Percentiles rank a stretch among this genome's conserved stretches.
These are phyloP conservation scores for Brassica hybrid DNA, from an alignment of 441 rosid genomes.

Conservation along the genomic window DNA sequence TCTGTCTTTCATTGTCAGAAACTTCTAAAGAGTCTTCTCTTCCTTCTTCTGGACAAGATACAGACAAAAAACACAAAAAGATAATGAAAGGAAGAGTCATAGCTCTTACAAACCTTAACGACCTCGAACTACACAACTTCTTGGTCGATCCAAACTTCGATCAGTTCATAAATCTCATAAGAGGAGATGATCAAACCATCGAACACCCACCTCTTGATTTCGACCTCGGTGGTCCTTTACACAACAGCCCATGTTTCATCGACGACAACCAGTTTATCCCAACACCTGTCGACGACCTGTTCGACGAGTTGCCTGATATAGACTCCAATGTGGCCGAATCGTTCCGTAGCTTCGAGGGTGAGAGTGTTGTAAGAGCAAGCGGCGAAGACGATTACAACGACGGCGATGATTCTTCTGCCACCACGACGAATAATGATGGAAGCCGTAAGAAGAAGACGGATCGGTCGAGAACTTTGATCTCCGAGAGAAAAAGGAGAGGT, in stretches of 20 bases:
- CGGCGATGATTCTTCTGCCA: conserved; percentile 64
- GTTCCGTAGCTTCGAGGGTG: conserved; percentile 44
- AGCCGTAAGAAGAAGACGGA: conserved; percentile 54
- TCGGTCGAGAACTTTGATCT: conserved; percentile 75
- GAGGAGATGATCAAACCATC: conserved; percentile 56
- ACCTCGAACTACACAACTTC: conserved; percentile 56
- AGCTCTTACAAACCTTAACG: conserved; percentile 38
- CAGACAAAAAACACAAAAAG: conserved; percentile 6
- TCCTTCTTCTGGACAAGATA: background rate
- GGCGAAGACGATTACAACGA: conserved; percentile 46
- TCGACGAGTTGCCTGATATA: conserved; percentile 44
- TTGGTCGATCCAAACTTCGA: conserved; percentile 58
- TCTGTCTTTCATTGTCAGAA: conserved; percentile 29
- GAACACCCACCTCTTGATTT: conserved; percentile 38
- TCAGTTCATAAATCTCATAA: conserved; percentile 62
- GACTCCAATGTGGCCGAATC: conserved; percentile 44
- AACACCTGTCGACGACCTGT: conserved; percentile 40
- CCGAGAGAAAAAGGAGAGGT: conserved; percentile 73
- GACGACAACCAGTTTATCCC: conserved; percentile 47
- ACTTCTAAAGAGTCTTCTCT: background rate
- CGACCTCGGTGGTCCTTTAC: conserved; percentile 48
- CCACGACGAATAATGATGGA: conserved; percentile 37
- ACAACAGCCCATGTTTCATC: conserved; percentile 41
- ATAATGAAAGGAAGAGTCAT: conserved; percentile 41
- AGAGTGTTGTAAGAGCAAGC: conserved; percentile 34